Base-by-base conservation (phyloP, 176 grass and related monocot genomes). In the Zizania latifolia region DNA sequence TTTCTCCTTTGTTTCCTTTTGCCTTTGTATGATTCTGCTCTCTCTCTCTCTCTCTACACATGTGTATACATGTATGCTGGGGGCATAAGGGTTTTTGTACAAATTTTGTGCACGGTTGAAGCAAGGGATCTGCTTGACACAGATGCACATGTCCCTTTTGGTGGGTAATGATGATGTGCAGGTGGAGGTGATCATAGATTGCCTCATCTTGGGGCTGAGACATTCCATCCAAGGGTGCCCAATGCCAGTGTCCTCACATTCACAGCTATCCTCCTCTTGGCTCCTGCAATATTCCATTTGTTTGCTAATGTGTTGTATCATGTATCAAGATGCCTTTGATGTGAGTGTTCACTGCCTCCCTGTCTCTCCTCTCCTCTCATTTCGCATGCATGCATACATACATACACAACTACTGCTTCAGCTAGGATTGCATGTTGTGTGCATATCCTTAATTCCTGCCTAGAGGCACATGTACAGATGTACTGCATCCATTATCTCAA, bases 281-380 rank as follows among this genome's bases (percentile, higher is more conserved):
- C 66, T 44, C 29, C 90, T 97, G 90, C 86, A 86, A 94, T 86
- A 92, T 99, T 92, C 86, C 87, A 85, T 94, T 90, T 94, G 86
- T 94, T 99, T 92, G 89, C 89, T 99, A 84, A 81, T 87, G 85
- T 67, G 84, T 87, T 89, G 94, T 91, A 87, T n/a, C n/a, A n/a
- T n/a, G n/a, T n/a, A n/a, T 89, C 86, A 72, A 84, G 80, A 88
- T 93, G 90, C 90, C 84, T 79, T 77, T 84, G 95, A 99, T 94
- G 92, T 94, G 95, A 99, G 91, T 82, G 84, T 81, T 94, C 95
- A 94, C 86, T 86, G 75, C 74, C 16, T 14, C 39, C 13, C 33
- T 60, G 64, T 21, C 59, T 15, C 17, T 33, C 58, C 55, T 8
- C 26, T 16, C 61, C 41, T 84, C 62, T 62, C 30, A n/a, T n/a